phyloP scores from a whole-genome alignment of 2,329 filamentous ascomycete species.

The Fusarium chlamydosporum region DNA sequence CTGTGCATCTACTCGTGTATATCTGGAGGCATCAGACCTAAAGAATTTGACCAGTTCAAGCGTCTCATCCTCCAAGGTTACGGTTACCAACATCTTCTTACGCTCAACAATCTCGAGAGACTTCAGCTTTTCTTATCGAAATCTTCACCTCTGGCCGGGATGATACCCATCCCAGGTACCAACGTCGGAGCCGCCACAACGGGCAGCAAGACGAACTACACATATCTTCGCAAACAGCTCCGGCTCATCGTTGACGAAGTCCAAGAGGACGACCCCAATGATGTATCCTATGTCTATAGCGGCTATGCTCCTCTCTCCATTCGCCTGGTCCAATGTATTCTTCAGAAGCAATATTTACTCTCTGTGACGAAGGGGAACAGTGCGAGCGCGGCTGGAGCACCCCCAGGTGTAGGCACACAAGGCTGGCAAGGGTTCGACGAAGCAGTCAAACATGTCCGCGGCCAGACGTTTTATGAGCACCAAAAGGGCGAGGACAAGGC shows the following conservation, averaged over 20 bases:
- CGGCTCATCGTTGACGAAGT: constrained; percentile 96
- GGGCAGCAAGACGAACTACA: constrained; percentile 89
- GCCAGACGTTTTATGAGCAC: constrained; percentile 89
- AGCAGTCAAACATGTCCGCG: constrained; percentile 86
- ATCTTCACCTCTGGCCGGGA: constrained; percentile 81
- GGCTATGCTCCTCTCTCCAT: constrained; percentile 95
- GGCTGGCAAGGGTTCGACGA: constrained; percentile 97
- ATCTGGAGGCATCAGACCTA: constrained; percentile 86
- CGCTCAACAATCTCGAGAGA: constrained; percentile 88
- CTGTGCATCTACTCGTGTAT: constrained; percentile 94
- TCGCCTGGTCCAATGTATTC: constrained; percentile 89
- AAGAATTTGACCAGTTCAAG: constrained; percentile 91
- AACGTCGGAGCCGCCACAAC: constrained; percentile 60
- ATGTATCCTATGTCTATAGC: constrained; percentile 97
- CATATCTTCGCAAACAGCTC: constrained; percentile 85
- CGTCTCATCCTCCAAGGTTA: constrained; percentile 91
- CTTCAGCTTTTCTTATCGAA: constrained; percentile 86
- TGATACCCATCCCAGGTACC: constrained; percentile 79
- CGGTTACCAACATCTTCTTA: constrained; percentile 93
- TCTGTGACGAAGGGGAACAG: constrained; percentile 76
- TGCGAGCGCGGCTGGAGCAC: constrained; percentile 50
- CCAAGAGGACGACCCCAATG: constrained; percentile 92
- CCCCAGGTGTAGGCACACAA: constrained; percentile 72
- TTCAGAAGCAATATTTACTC: constrained; percentile 89
- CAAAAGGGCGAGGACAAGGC: constrained; percentile 96